Conservation (phyloP, 768 basidiomycete genomes). For the Brasilioporus rufonigricans region DNA sequence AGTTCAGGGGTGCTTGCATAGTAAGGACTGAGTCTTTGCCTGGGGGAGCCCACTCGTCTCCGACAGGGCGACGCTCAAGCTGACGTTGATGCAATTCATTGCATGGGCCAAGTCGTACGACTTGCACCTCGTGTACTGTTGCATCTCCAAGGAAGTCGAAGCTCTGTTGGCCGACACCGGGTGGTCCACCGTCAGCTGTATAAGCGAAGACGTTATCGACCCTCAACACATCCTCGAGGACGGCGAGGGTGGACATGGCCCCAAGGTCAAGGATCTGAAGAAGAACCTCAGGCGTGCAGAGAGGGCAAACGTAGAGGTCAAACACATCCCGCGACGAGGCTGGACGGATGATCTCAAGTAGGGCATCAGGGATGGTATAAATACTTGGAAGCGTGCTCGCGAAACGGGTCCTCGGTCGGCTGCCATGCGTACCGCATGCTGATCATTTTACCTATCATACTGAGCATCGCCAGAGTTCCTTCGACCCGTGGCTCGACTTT, state of each 20-base stretch:
- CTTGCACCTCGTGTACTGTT: slow-evolving; percentile 58
- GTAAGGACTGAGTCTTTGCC: slow-evolving; percentile 51
- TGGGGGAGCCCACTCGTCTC: slow-evolving; percentile 66
- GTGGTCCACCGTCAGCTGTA: slow-evolving; percentile 62
- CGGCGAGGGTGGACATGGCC: slow-evolving; percentile 35
- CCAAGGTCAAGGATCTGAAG: slow-evolving; percentile 54
- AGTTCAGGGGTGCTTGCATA: slow-evolving; percentile 59
- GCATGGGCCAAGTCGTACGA: slow-evolving; percentile 41
- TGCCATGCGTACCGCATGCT: slow-evolving; percentile 29
- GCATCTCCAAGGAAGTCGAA: slow-evolving; percentile 49
- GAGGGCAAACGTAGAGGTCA: slow-evolving; percentile 49
- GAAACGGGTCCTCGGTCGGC: slow-evolving; percentile 56
- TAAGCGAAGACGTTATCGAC: slow-evolving; percentile 59
- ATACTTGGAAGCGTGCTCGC: slow-evolving; percentile 52
- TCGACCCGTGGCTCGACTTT: slow-evolving; percentile 54
- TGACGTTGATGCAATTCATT: slow-evolving; percentile 42
- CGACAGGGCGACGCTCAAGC: slow-evolving; percentile 32
- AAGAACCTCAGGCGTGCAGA: slow-evolving; percentile 61
- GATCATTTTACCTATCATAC: neutral
- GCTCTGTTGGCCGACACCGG: slow-evolving; percentile 49
- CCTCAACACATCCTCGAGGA: slow-evolving; percentile 43
- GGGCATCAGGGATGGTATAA: slow-evolving; percentile 51
- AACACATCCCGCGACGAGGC: slow-evolving; percentile 38
- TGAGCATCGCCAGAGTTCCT: slow-evolving; percentile 35
- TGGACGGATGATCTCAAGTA: slow-evolving; percentile 45